These are phyloP conservation scores for Tulasnella sp. DNA, from an alignment of 768 basidiomycete genomes.

Conservation along the genomic window DNA sequence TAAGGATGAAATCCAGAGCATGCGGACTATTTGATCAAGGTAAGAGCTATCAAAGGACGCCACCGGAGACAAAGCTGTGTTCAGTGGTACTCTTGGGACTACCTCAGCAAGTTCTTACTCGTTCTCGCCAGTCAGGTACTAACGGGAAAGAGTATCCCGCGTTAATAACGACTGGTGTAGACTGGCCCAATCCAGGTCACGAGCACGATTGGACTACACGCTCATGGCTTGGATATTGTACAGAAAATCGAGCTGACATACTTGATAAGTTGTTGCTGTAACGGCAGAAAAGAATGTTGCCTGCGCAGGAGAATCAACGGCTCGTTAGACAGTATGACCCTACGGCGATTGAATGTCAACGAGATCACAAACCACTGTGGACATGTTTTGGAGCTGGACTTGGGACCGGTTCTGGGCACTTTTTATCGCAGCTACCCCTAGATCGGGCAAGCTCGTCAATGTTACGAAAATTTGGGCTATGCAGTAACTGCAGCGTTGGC, in stretches of 20 bases:
- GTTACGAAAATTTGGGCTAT: too few relatives aligned
- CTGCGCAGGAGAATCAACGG: background rate
- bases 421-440: constrained; percentile 71
- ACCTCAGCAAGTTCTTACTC: too few relatives aligned
- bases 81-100: too few relatives aligned
- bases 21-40: constrained; percentile 23
- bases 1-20: constrained; percentile 28
- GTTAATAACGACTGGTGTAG: too few relatives aligned
- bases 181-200: too few relatives aligned
- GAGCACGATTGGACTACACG: too few relatives aligned
- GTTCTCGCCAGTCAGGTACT: too few relatives aligned
- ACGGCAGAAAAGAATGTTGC: constrained; percentile 8
- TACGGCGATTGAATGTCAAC: too few relatives aligned
- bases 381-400: constrained; percentile 18
- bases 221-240: too few relatives aligned
- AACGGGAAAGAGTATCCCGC: too few relatives aligned
- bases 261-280: background rate
- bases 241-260: background rate
- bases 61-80: too few relatives aligned
- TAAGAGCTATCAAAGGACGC: background rate
- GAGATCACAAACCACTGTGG: constrained; percentile 21
- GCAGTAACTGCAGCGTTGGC: background rate
- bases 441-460: too few relatives aligned
- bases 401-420: constrained; percentile 13
- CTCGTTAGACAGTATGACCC: background rate